These are phyloP conservation scores for Sarocladium oryzae DNA, from an alignment of 2,329 filamentous ascomycete species.

Conservation along the genomic window DNA sequence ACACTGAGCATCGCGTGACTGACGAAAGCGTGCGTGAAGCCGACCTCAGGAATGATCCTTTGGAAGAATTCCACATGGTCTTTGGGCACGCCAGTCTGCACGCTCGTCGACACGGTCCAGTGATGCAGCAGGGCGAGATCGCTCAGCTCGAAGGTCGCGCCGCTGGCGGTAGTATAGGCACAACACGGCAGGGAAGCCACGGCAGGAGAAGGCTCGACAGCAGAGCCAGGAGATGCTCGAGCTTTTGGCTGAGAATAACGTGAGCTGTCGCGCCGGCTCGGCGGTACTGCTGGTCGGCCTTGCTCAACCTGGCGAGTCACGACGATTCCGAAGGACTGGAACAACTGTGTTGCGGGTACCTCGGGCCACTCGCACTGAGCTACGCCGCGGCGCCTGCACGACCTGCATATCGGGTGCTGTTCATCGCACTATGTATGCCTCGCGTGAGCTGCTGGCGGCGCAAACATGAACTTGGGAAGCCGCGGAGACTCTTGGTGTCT, in stretches of 20 bases:
- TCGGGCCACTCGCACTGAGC: not conserved
- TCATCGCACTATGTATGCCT: conserved; percentile 12
- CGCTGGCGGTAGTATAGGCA: not conserved
- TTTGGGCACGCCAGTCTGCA: not conserved
- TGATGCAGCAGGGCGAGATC: conserved; percentile 14
- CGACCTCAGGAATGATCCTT: conserved; percentile 11
- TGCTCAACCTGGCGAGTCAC: not conserved
- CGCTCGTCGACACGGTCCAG: conserved; percentile 13
- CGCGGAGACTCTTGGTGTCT: no score
- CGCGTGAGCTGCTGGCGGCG: not conserved
- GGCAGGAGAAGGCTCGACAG: not conserved
- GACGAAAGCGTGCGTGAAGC: conserved; percentile 12
- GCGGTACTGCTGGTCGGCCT: not conserved
- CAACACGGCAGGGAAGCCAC: not conserved
- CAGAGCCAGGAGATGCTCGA: not conserved
- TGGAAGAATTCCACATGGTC: conserved; percentile 11
- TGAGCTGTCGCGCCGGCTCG: not conserved
- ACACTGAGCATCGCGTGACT: conserved; percentile 13
- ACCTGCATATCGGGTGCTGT: conserved; percentile 11
- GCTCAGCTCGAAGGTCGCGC: conserved; percentile 8
- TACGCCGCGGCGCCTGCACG: conserved; percentile 11
- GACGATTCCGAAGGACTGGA: not conserved
- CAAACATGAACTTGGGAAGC: not conserved
- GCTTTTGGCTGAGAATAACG: not conserved
- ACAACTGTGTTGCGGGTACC: not conserved